Percentiles rank a stretch among this genome's conserved stretches.
phyloP scores from a whole-genome alignment of 768 basidiomycete genomes.

The Royoungia palumana region DNA sequence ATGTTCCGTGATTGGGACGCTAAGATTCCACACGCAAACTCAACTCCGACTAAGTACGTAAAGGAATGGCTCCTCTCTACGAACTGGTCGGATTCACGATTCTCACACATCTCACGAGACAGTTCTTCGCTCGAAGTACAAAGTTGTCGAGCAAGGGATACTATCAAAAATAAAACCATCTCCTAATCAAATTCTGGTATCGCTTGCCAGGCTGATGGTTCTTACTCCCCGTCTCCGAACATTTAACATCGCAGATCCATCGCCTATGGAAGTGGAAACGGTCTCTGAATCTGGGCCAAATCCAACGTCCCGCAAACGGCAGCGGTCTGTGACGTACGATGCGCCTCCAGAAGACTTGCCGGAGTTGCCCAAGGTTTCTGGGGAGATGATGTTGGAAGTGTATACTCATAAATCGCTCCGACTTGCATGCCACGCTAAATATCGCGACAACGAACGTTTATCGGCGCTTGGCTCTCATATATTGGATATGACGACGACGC shows the following conservation, averaged over 20 bases:
- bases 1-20: too few species aligned
- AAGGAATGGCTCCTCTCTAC: conserved; percentile 25
- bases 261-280: conserved; percentile 31
- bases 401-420: conserved; percentile 68
- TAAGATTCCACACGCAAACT: too few species aligned
- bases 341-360: conserved; percentile 33
- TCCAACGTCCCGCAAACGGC: conserved; percentile 36
- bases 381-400: conserved; percentile 60
- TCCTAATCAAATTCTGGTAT: conserved; percentile 9
- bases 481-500: conserved; percentile 46
- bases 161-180: conserved; percentile 19
- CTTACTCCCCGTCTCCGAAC: conserved; percentile 36
- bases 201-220: conserved; percentile 27
- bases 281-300: conserved; percentile 25
- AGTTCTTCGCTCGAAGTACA: conserved; percentile 14
- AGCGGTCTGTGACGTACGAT: conserved; percentile 32
- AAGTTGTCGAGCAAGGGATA: conserved; percentile 13
- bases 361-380: conserved; percentile 47
- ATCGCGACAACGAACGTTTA: conserved; percentile 57
- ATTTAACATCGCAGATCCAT: conserved; percentile 32
- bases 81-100: conserved; percentile 9
- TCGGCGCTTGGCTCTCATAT: conserved; percentile 47
- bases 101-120: conserved; percentile 20
- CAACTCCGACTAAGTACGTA: conserved; percentile 21
- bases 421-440: conserved; percentile 38